Conservation (phyloP, 2,329 filamentous ascomycete genomes). For the Arachnopeziza araneosa region DNA sequence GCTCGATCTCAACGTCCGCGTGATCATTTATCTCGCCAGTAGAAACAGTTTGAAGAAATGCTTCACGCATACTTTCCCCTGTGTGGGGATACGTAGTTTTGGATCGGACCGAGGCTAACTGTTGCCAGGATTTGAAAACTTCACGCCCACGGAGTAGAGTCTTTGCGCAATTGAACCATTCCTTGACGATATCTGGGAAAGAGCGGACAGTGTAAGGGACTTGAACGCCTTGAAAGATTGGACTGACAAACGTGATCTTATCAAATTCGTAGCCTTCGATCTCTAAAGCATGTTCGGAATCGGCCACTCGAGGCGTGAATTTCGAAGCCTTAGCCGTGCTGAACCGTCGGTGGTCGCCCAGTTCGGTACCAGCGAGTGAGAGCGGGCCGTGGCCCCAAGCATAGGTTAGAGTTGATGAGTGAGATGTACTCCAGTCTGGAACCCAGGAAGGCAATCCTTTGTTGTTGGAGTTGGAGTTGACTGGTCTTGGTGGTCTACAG, state of each 20-base stretch:
- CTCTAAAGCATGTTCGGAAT: not conserved
- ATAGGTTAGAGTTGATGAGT: constrained; percentile 2
- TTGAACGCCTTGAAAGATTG: constrained; percentile 5
- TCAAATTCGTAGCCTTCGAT: constrained; percentile 2
- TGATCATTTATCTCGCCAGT: not conserved
- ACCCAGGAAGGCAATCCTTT: constrained; percentile 1
- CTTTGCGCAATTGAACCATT: not conserved
- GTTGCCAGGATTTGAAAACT: constrained; percentile 1
- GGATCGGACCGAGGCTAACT: not conserved
- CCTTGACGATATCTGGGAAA: not conserved
- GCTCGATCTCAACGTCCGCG: not conserved
- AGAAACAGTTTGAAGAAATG: constrained; percentile 4
- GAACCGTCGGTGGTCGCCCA: not conserved
- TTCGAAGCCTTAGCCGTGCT: not conserved
- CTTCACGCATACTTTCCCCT: constrained; percentile 1
- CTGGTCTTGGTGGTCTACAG: not conserved
- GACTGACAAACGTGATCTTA: not conserved
- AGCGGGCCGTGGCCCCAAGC: constrained; percentile 3
- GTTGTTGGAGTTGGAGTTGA: not conserved
- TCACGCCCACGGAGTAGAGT: constrained; percentile 1
- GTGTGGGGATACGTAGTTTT: not conserved
- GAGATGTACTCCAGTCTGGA: constrained; percentile 4
- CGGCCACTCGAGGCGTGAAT: not conserved
- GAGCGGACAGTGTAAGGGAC: constrained; percentile 1
- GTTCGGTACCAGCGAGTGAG: not conserved